Base-by-base conservation (phyloP, 495 filamentous ascomycete species). In the Friedmanniomyces simplex region DNA sequence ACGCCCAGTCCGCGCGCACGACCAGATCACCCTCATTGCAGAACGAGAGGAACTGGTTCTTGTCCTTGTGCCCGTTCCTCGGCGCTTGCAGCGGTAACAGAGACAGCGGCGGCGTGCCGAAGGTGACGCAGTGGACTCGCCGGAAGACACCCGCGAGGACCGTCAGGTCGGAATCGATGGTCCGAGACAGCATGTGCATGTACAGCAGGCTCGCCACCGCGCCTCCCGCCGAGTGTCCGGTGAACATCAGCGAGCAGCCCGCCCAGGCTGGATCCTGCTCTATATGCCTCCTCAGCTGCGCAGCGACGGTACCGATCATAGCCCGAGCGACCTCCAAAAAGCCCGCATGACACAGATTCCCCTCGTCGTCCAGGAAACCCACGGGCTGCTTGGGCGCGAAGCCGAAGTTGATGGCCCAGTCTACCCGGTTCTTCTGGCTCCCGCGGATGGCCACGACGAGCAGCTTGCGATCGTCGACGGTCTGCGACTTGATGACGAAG, bases 11-110 rank as follows among this genome's bases (percentile, higher is more conserved):
- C 0, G 87, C 88, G 20, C 88, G 70, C 1, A 82, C 72, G 0
- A 94, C 87, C 0, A 87, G 87, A 59, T 94, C 88, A 2, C 88
- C 88, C 63, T 94, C 88, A 64, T 93, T 94, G 59, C 90, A 72
- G 64, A 94, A 88, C 18, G 79, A 80, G 30, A 85, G 71, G 68
- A 93, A 93, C 30, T 34, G 6, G 24, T 79, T 87, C 57, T 84
- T 87, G 21, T 74, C 71, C 30, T 79, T 68, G 3, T 62, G 56
- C 3, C 68, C 65, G n/a, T 68, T 68, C 1, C 58, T 50, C 0
- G 86, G 83, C 49, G 79, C 82, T 25, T 75, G 70, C 0, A 93
- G 68, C 0, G 88, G 87, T 0, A 83, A 74, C 8, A 89, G 70
- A 24, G 82, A 85, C 12, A 94, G 71, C 0, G 88, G 88, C 2